phyloP scores from a whole-genome alignment of 2,329 filamentous ascomycete genomes.

The Colletotrichum siamense region DNA sequence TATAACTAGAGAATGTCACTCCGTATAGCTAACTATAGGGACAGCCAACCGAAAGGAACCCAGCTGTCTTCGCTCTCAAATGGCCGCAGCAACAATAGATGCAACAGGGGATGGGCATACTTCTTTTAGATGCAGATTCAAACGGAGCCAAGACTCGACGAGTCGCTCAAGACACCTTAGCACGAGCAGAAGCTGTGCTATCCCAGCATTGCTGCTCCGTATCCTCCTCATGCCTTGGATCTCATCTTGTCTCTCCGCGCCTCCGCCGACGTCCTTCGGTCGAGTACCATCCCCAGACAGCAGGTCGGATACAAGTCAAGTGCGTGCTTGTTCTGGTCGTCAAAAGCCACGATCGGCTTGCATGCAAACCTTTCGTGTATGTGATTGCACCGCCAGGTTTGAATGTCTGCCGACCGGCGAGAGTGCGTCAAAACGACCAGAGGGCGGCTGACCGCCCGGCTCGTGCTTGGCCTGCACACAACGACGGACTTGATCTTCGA shows the following conservation, averaged over 20 bases:
- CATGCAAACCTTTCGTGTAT: not conserved
- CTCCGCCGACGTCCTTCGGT: not conserved
- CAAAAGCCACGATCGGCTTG: not conserved
- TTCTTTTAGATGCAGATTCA: not conserved
- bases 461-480: not conserved
- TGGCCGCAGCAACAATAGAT: not conserved
- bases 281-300: not conserved
- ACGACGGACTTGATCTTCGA: not conserved
- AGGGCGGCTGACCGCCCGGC: not conserved
- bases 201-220: not conserved
- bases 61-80: not conserved
- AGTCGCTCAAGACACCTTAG: not conserved
- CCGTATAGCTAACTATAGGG: not conserved
- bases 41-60: not conserved
- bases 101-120: not conserved
- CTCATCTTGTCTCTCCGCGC: not conserved
- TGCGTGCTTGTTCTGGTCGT: not conserved
- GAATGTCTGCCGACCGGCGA: not conserved
- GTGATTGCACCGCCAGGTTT: not conserved
- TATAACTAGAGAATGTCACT: slow-evolving; percentile 1
- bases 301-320: not conserved
- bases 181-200: not conserved
- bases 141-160: slow-evolving; percentile 7
- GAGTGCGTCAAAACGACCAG: not conserved
- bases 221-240: not conserved